Conservation (phyloP, 2,329 filamentous ascomycete species). For the Kalaharituber pfeilii region DNA sequence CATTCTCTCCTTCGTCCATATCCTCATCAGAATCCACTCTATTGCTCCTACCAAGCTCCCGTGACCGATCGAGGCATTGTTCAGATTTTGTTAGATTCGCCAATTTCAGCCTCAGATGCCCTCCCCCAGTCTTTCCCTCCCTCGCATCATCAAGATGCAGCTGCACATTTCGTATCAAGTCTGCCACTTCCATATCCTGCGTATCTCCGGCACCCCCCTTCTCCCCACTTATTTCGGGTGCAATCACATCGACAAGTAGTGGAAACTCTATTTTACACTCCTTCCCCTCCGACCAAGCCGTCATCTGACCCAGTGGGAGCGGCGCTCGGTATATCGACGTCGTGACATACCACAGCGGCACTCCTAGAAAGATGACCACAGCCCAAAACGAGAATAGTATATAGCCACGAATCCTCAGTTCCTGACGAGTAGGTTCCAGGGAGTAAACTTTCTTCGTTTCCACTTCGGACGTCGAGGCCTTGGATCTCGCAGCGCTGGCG, state of each 20-base stretch:
- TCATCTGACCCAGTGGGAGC: conserved; percentile 71
- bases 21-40: conserved; percentile 5
- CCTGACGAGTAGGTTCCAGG: neutral
- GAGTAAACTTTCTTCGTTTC: neutral
- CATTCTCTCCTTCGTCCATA: conserved; percentile 31
- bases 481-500: no score
- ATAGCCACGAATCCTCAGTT: neutral
- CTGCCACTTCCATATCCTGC: neutral
- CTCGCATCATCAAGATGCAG: neutral
- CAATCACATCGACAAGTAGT: conserved; percentile 52
- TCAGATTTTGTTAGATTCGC: neutral
- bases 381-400: conserved; percentile 85
- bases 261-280: conserved; percentile 79
- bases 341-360: conserved; percentile 93
- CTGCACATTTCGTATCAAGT: neutral
- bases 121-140: neutral
- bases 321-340: conserved; percentile 80
- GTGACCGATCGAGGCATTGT: neutral
- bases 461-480: no score
- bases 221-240: neutral
- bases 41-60: neutral
- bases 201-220: conserved; percentile 3
- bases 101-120: neutral
- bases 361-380: conserved; percentile 61
- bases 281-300: conserved; percentile 73